Conservation (phyloP, 192 early-diverging fungal species). For the Mortierella claussenii region DNA sequence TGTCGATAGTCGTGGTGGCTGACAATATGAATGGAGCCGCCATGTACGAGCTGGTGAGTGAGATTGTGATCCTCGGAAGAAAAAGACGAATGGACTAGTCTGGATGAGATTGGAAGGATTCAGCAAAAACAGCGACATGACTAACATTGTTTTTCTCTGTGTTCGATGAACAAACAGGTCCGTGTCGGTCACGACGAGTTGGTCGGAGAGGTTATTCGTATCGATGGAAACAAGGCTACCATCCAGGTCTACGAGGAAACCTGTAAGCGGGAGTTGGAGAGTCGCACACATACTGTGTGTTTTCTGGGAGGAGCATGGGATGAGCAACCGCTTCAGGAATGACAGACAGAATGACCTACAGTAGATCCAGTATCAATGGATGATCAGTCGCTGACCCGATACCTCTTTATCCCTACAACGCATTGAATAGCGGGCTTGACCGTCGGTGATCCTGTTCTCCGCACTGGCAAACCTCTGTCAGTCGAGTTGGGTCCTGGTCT, state of each 20-base stretch:
- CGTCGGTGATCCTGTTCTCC: constrained; percentile 98
- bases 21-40: constrained; percentile 97
- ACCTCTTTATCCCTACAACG: neutral
- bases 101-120: neutral
- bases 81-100: neutral
- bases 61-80: no score
- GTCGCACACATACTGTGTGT: neutral
- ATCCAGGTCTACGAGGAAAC: constrained; percentile 99
- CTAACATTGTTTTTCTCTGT: neutral
- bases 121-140: no score
- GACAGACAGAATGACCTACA: no score
- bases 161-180: constrained; percentile 71
- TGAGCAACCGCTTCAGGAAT: no score
- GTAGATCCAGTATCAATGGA: no score
- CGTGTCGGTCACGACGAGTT: constrained; percentile 98
- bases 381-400: neutral
- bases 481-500: constrained; percentile 99
- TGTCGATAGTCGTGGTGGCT: constrained; percentile 91
- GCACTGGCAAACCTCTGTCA: constrained; percentile 97
- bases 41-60: constrained; percentile 96
- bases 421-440: constrained; percentile 85
- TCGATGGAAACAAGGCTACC: constrained; percentile 99
- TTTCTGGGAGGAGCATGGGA: no score
- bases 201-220: constrained; percentile 99
- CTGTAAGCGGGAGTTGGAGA: constrained; percentile 73